Evolutionary conservation across 2,329 filamentous ascomycete genomes (phyloP), one percentile per base, ranked within the genome.

Genomic region (Phyllosticta citribraziliensis): DNA sequence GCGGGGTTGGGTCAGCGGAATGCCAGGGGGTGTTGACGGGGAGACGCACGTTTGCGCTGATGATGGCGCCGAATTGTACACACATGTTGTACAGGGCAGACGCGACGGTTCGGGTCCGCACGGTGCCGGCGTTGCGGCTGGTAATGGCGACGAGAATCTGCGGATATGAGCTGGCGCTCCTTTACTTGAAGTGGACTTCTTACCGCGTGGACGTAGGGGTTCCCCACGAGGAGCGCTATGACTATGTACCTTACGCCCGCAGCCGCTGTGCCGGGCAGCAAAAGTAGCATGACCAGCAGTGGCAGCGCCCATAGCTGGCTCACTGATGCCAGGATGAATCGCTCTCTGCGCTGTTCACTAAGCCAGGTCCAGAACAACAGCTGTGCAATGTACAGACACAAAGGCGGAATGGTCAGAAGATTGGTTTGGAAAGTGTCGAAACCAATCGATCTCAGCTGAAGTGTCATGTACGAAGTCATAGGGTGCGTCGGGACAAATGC

Each of bases 71-170:
- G 8, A 72, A 66, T 56, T 78, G 76, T 12, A 77, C 74, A 33
- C 69, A 69, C 64, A 78, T 75, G 67, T 87, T 87, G 70, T 87
- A 87, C n/a, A 84, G 72, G 0, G 83, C 84, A 0, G 83, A 81
- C 0, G 83, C 82, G 1, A 88, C 83, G 1, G 85, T 83, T 6
- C 85, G 76, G 5, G 82, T 83, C 11, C 84, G 77, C 10, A 88
- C 83, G 0, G 80, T 78, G 64, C 85, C 84, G 2, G 83, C 81
- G 67, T 88, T 88, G 57, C 83, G 79, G 2, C 82, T 84, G 1
- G 80, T 84, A 71, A 84, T 81, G 0, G 79, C 83, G 0, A 86
- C 84, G 1, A 84, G 72, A 30, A 86, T 81, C 58, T 60, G 14
- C 30, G 53, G n/a, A 17, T 19, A 33, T 58, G n/a, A 58, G 47